phyloP scores from a whole-genome alignment of 2,329 filamentous ascomycete species.

The Fusarium denticulatum region DNA sequence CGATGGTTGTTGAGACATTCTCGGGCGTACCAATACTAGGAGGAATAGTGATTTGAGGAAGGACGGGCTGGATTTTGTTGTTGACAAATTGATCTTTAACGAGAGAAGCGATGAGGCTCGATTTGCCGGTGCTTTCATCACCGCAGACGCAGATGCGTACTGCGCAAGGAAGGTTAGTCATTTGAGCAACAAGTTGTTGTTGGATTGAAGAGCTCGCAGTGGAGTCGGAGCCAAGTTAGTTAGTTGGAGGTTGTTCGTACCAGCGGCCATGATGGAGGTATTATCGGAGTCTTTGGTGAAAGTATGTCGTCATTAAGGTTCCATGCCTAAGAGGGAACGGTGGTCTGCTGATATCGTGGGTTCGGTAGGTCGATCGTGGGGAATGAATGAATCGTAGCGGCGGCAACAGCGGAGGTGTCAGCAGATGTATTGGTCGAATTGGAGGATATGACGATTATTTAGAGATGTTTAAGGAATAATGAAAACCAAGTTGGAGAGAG shows the following conservation, averaged over 20 bases:
- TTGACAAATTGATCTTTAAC: constrained; percentile 98
- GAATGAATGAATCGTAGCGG: constrained; percentile 16
- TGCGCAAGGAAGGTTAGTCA: constrained; percentile 38
- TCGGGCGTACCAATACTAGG: constrained; percentile 93
- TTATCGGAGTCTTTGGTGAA: constrained; percentile 25
- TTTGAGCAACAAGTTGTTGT: not conserved
- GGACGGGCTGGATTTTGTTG: constrained; percentile 92
- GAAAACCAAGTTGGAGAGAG: constrained; percentile 3
- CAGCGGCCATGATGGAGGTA: constrained; percentile 40
- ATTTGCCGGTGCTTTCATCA: constrained; percentile 95
- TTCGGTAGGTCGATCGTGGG: constrained; percentile 11
- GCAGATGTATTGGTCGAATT: not conserved
- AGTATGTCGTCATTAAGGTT: constrained; percentile 30
- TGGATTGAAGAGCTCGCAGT: not conserved
- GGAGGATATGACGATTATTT: not conserved
- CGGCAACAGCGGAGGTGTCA: not conserved
- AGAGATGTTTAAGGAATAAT: constrained; percentile 1
- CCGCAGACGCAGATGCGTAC: constrained; percentile 97
- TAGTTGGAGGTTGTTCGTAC: constrained; percentile 29
- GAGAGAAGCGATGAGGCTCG: constrained; percentile 90
- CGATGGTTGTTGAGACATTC: constrained; percentile 96
- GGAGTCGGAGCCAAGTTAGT: not conserved
- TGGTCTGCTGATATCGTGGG: constrained; percentile 20
- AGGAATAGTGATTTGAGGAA: constrained; percentile 94
- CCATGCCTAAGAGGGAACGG: constrained; percentile 31